A percentile compares a stretch with the other conserved stretches of the same genome.
Evolutionary conservation across 768 basidiomycete species (phyloP).

Genomic region (Boletus tomentosulus): DNA sequence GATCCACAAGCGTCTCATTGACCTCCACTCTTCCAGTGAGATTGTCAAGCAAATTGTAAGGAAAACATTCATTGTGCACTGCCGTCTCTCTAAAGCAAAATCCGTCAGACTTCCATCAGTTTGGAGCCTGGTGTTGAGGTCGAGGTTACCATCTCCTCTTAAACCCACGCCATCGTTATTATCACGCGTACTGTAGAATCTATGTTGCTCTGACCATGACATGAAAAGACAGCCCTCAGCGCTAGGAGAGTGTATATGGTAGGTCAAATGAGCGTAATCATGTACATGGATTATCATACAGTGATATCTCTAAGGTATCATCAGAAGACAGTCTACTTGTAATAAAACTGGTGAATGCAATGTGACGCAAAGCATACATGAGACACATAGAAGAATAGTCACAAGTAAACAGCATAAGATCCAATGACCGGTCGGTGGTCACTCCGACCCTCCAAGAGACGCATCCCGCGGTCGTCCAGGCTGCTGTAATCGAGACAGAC

Average conservation of each 20-base stretch:
- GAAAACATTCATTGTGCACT: not conserved
- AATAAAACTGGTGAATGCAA: constrained; percentile 2
- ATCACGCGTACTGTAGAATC: not conserved
- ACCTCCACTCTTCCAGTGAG: constrained; percentile 97
- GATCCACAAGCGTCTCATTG: constrained; percentile 99
- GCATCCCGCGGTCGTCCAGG: constrained; percentile 72
- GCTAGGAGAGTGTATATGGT: constrained; percentile 2
- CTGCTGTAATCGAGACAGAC: constrained; percentile 69
- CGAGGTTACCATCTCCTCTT: constrained; percentile 92
- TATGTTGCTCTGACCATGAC: not conserved
- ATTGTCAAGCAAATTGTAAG: constrained; percentile 99
- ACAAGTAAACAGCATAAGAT: constrained; percentile 67
- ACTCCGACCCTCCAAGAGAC: constrained; percentile 68
- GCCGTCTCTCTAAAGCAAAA: constrained; percentile 2
- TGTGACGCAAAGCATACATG: constrained; percentile 7
- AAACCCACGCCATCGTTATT: constrained; percentile 14
- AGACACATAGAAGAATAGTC: constrained; percentile 8
- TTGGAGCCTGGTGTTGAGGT: constrained; percentile 99
- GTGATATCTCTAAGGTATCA: constrained; percentile 17
- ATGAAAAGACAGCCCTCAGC: not conserved
- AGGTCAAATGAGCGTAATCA: constrained; percentile 10
- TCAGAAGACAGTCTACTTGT: constrained; percentile 2
- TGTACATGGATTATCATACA: constrained; percentile 15
- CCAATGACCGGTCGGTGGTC: constrained; percentile 88
- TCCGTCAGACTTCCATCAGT: constrained; percentile 86